Percentiles rank a stretch among this genome's conserved stretches.
Conservation (phyloP, 768 basidiomycete genomes). For the Erythrobasidium yunnanense region DNA sequence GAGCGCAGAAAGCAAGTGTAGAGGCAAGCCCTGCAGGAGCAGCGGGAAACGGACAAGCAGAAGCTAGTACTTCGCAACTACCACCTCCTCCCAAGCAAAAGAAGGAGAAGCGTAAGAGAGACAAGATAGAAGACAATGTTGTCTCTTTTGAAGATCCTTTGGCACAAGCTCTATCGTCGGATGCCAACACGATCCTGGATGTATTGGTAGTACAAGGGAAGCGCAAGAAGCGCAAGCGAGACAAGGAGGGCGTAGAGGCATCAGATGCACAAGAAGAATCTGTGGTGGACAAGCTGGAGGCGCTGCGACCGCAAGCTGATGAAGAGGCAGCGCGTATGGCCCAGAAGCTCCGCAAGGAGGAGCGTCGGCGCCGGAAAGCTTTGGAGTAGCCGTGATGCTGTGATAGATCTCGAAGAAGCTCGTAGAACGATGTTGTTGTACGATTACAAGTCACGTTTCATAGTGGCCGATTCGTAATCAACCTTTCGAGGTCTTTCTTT, state of each 20-base stretch:
- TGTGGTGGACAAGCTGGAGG: not conserved
- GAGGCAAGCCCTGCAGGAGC: not conserved
- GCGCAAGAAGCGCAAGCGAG: slow-evolving; percentile 10
- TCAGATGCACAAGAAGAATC: not conserved
- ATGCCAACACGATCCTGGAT: no score
- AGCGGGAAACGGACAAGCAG: not conserved
- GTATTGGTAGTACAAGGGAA: no score
- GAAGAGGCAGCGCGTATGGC: not conserved
- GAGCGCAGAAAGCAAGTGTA: not conserved
- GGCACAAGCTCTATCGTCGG: no score
- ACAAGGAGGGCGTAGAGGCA: not conserved
- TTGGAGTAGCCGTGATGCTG: not conserved
- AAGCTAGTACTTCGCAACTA: not conserved
- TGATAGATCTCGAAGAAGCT: not conserved
- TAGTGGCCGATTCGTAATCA: no score
- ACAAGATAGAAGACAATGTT: not conserved
- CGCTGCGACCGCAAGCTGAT: not conserved
- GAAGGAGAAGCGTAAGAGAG: not conserved
- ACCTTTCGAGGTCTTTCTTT: not conserved
- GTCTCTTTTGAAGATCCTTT: no score
- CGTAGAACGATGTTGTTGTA: not conserved
- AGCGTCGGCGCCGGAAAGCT: slow-evolving; percentile 5
- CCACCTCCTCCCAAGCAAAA: not conserved
- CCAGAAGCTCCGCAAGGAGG: slow-evolving; percentile 3
- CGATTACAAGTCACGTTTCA: no score